phyloP scores from a whole-genome alignment of 768 basidiomycete genomes.

The Mycena olivaceomarginata region DNA sequence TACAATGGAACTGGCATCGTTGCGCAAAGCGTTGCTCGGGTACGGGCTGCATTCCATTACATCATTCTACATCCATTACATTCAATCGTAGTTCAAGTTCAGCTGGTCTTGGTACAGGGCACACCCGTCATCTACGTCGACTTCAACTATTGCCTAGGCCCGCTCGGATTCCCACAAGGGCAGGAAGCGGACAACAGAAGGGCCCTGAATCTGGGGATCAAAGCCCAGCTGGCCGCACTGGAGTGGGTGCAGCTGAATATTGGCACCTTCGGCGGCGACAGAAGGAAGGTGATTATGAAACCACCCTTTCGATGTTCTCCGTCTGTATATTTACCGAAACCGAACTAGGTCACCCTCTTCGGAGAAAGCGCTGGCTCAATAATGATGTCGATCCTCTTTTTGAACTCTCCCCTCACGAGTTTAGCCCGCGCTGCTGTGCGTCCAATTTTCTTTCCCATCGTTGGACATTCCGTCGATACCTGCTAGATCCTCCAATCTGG shows the following conservation, averaged over 20 bases:
- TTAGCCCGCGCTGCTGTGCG: conserved; percentile 57
- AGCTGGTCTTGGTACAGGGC: conserved; percentile 41
- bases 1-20: conserved; percentile 54
- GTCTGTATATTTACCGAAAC: not conserved
- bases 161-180: conserved; percentile 67
- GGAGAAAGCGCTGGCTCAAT: conserved; percentile 71
- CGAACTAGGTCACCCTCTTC: conserved; percentile 62
- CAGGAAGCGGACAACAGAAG: conserved; percentile 56
- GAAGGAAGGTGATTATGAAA: conserved; percentile 54
- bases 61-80: not conserved
- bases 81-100: not conserved
- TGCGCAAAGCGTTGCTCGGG: conserved; percentile 48
- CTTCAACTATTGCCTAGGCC: conserved; percentile 69
- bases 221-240: conserved; percentile 62
- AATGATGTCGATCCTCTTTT: conserved; percentile 59
- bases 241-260: conserved; percentile 75
- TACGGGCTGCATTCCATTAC: conserved; percentile 25
- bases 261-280: conserved; percentile 72
- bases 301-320: too few species aligned
- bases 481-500: conserved; percentile 67
- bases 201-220: conserved; percentile 63
- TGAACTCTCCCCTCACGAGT: conserved; percentile 53
- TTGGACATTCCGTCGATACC: not conserved
- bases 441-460: not conserved
- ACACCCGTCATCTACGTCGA: conserved; percentile 68